phyloP scores from a whole-genome alignment of 148 eudicot genomes.

The Polygonum maritimum region DNA sequence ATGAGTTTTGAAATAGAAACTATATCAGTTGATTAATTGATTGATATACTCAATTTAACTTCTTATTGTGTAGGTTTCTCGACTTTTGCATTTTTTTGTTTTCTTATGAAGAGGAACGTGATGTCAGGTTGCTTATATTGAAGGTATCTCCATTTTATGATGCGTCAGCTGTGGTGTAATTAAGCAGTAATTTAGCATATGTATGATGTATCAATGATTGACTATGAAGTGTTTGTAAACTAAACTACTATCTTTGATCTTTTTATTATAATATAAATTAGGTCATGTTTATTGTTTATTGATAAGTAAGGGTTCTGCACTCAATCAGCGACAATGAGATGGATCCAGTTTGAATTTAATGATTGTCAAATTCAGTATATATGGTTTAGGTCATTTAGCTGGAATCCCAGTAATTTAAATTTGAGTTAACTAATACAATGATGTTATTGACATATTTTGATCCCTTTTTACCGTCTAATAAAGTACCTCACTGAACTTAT shows the following conservation, averaged over 20 bases:
- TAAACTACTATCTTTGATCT: neutral
- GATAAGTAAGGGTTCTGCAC: neutral
- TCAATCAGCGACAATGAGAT: too few relatives aligned
- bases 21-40: neutral
- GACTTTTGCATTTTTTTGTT: conserved; percentile 56
- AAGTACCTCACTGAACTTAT: neutral
- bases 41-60: neutral
- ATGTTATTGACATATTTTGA: neutral
- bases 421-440: neutral
- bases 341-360: neutral
- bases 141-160: conserved; percentile 40
- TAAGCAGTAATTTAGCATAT: neutral
- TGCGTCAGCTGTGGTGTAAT: neutral
- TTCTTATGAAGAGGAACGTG: conserved; percentile 50
- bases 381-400: neutral
- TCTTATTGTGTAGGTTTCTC: conserved; percentile 36
- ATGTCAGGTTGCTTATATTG: conserved; percentile 64
- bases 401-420: neutral
- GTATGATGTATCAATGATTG: neutral
- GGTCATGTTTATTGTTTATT: neutral
- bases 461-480: neutral
- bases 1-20: neutral
- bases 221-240: neutral
- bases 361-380: neutral
- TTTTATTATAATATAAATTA: neutral